Base-by-base conservation (phyloP, 768 basidiomycete species). In the Inosperma sp. region DNA sequence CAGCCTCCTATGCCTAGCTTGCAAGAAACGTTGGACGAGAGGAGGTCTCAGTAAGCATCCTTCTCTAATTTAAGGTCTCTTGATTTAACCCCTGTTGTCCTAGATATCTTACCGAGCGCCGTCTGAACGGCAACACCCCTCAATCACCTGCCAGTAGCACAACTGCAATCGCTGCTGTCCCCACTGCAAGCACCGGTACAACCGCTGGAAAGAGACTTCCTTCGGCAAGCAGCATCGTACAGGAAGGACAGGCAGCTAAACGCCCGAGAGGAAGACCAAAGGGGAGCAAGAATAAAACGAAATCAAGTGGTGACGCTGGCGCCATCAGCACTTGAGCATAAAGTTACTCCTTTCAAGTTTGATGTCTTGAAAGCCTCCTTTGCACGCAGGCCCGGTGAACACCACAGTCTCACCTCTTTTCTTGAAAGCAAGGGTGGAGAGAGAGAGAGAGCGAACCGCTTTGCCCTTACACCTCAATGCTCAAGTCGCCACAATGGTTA, bases 21-120 rank as follows among this genome's bases (percentile, higher is more conserved):
- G 37, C 87, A 91, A 58, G 70, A 72, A 26, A 87, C 81, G 25
- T 66, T 92, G 30, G 88, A 92, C 39, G 89, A 90, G 59, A 87
- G 77, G 71, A 77, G 69, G 8, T 65, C 72, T 10, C 73, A 75
- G 76, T 79, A 53, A 59, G 73, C 44, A 30, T 51, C 39, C 27
- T 51, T 36, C 25, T 19, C 54, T 39, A 58, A 52, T 54, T 27
- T 22, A 8, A 44, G 19, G 22, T 30, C n/a, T 7, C 13, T 23
- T 21, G 27, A 39, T 8, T 21, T 52, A 12, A 48, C 31, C 30
- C 22, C 14, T 26, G 14, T 2, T 17, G 2, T 27, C n/a, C 26
- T 57, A 85, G 82, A 61, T 84, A 83, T 57, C 70, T 85, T 45
- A 78, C 74, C 48, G 82, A 84, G 59, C 80, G 84, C 47, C 72